Evolutionary conservation across 1,284 basidiomycete species (phyloP), one percentile per base, ranked within the genome.

Genomic region (Ceratobasidium sp.): DNA sequence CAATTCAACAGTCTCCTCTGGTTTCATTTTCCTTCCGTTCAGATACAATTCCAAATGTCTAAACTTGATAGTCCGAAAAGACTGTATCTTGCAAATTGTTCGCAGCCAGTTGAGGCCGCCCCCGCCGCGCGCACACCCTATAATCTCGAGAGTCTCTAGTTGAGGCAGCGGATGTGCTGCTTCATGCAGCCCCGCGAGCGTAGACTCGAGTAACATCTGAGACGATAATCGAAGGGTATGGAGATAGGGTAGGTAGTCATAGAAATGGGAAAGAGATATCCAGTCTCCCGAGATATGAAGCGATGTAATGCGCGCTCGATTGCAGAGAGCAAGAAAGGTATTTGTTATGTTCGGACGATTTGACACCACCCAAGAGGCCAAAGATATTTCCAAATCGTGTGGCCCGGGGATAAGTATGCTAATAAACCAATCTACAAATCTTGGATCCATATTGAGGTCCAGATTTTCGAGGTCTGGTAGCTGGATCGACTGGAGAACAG

Each of bases 181-280:
- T 23, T 71, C 68, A n/a, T 17, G 17, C 52, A 71, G 26, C n/a
- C 68, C 68, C 15, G n/a, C 54, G 46, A 71, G 59, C 15, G 68
- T 33, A 23, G 54, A 38, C 13, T 57, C 56, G 7, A 23, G 9
- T n/a, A 71, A 46, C 38, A 44, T 23, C 4, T 71, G 68, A 44
- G 13, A 20, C 17, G 17, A 59, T 10, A 71, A n/a, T 20, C 52
- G 28, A 20, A 71, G 33, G 26, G 33, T 59, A 9, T 59, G 38
- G 17, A 71, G 44, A 44, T 57, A 23, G n/a, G 33, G 56, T 3
- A 71, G 54, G 38, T n/a, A 42, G 4, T 38, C 23, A n/a, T 23
- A 28, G 28, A 71, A 17, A 17, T 13, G n/a, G 6, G 54, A 48
- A 38, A 59, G 38, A 9, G 54, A 42, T 4, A 71, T 10, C 20